Percentiles rank a stretch among this genome's conserved stretches.
phyloP scores from a whole-genome alignment of 1,139 yeast species.

The Kodamaea sp. region DNA sequence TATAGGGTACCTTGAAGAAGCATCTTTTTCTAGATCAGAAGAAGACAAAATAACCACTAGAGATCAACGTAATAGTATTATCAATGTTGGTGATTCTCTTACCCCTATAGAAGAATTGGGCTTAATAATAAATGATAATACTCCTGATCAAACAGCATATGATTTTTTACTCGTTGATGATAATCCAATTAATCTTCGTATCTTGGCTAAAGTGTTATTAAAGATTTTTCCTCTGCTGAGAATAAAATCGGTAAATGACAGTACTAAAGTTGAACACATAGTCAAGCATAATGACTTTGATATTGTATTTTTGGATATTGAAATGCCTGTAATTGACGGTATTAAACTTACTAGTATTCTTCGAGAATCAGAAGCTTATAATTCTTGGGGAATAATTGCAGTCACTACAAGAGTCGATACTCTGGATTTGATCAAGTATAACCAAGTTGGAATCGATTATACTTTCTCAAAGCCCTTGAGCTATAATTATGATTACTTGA shows the following conservation, averaged over 20 bases:
- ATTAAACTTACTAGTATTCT: slow-evolving; percentile 35
- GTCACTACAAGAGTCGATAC: slow-evolving; percentile 37
- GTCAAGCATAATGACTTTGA: slow-evolving; percentile 25
- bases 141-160: slow-evolving; percentile 23
- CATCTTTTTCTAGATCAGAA: not conserved
- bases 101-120: slow-evolving; percentile 10
- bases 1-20: not conserved
- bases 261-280: slow-evolving; percentile 26
- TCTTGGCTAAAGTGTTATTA: slow-evolving; percentile 29
- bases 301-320: slow-evolving; percentile 42
- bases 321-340: slow-evolving; percentile 46
- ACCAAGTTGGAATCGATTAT: slow-evolving; percentile 36
- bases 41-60: not conserved
- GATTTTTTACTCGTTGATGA: slow-evolving; percentile 43
- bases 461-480: slow-evolving; percentile 43
- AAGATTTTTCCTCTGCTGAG: slow-evolving; percentile 36
- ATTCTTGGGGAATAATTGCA: slow-evolving; percentile 35
- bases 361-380: slow-evolving; percentile 15
- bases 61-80: slow-evolving; percentile 8
- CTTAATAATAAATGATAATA: slow-evolving; percentile 8
- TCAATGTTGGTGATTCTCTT: slow-evolving; percentile 6
- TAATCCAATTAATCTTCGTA: slow-evolving; percentile 39
- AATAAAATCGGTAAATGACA: slow-evolving; percentile 30
- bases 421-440: slow-evolving; percentile 29
- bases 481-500: slow-evolving; percentile 17